Evolutionary conservation across 768 basidiomycete genomes (phyloP), one percentile per base, ranked within the genome.

Genomic region (Butyriboletus loyo): DNA sequence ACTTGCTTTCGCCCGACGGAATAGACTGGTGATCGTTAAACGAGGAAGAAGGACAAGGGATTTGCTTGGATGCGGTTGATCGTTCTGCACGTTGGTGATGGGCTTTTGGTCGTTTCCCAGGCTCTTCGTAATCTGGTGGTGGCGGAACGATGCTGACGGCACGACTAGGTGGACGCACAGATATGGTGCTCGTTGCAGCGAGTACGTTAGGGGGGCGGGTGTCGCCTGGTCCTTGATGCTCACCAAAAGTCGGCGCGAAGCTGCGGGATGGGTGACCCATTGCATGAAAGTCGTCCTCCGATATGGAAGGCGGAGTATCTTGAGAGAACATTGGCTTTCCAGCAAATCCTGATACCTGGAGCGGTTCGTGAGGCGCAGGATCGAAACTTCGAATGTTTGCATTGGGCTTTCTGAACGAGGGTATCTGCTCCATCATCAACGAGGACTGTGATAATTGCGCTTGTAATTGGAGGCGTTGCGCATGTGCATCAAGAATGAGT

Each of bases 401-500:
- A 25, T 57, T 55, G 19, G 49, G 37, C 28, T 50, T 49, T 48
- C 55, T 52, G 31, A 40, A 17, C 13, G 48, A 50, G 14, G 57
- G 28, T 5, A 46, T 30, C 10, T 53, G 46, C n/a, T 59, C 59
- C 9, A 64, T 46, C 19, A 50, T 21, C 5, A 57, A 37, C 24
- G 50, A 35, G 10, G 56, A 19, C 30, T 43, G 53, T 7, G 62
- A 25, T 31, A 54, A n/a, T 19, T 49, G 53, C 7, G 52, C 39
- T 24, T 59, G 58, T 10, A 58, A 27, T 27, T 61, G 66, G 31
- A 67, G 62, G 22, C 39, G 59, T 54, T 55, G 58, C 31, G 67
- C 77, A 72, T 67, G 84, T 55, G 68, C 82, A 50, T 77, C 84
- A 63, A 89, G 77, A 45, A 88, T 81, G 55, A 81, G 78, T 66